Evolutionary conservation across 2,329 filamentous ascomycete genomes (phyloP), one percentile per base, ranked within the genome.

Genomic region (Fusarium sp.): DNA sequence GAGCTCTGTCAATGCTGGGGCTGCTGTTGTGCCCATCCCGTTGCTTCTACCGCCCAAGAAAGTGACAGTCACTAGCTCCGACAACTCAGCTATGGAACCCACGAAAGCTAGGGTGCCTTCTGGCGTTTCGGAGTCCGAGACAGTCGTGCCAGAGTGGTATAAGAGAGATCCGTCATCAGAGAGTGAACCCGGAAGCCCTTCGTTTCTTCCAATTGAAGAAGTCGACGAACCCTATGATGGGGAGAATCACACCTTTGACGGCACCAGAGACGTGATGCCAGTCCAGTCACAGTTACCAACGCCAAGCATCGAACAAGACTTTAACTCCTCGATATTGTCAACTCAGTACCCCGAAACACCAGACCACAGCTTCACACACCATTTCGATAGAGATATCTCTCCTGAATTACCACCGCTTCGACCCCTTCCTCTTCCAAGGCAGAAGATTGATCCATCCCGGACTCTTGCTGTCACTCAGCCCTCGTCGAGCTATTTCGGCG

Each of bases 391-490:
- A 18, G 77, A 80, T 15, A 80, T 79, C 23, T 81, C 82, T 23
- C 55, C 77, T 16, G 79, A 82, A 45, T 75, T 85, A 9, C 83
- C 84, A 9, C 78, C 80, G 3, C 74, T 84, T 29, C 78, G 78
- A 16, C 76, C 76, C 42, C 74, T 76, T 14, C 70, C 70, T 33
- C 49, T 41, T 16, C 70, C 68, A 14, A 77, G 80, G 38, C 78
- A 74, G 35, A 76, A 66, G 21, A 84, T 81, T 61, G 76, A 78
- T 41, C 71, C 72, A 11, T 83, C 80, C 5, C 77, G 82, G 33
- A 78, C 80, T n/a, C 86, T 83, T 11, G 83, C 81, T 2, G 73
- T 83, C 15, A 72, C 84, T 21, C 81, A 81, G 59, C 82, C 78
- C 9, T 77, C 78, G 18, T 80, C 80, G 21, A 84, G 79, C 61